A percentile compares a stretch with the other conserved stretches of the same genome.
phyloP scores from a whole-genome alignment of 371 early-diverging fungal species.

The Rhizopus arrhizus region DNA sequence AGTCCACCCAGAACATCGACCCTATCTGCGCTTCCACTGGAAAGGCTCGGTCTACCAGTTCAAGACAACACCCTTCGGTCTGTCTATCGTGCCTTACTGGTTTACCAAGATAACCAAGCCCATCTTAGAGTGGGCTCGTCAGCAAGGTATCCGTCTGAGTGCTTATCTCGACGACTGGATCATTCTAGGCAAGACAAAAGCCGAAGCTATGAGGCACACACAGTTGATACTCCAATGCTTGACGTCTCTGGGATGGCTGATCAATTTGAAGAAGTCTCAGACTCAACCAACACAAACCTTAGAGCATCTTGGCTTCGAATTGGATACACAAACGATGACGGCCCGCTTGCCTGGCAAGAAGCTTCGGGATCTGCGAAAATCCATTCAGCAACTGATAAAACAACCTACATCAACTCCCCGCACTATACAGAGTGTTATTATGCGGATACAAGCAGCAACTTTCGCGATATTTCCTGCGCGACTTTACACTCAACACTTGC shows the following conservation, averaged over 20 bases:
- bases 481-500: constrained; percentile 13
- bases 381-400: constrained; percentile 7
- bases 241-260: constrained; percentile 6
- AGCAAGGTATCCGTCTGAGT: constrained; percentile 18
- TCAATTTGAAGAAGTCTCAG: constrained; percentile 14
- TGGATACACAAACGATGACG: constrained; percentile 27
- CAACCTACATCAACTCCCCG: constrained; percentile 1
- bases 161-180: constrained; percentile 19
- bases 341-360: constrained; percentile 4
- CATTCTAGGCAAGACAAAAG: constrained; percentile 1
- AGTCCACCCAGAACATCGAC: constrained; percentile 22
- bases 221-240: neutral
- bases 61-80: constrained; percentile 34
- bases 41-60: constrained; percentile 23
- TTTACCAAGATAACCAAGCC: constrained; percentile 33
- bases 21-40: constrained; percentile 31
- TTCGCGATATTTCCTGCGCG: constrained; percentile 19
- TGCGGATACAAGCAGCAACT: constrained; percentile 17
- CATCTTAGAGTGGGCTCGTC: constrained; percentile 27
- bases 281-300: constrained; percentile 7
- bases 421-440: constrained; percentile 13
- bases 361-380: constrained; percentile 25
- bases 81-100: constrained; percentile 31
- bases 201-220: constrained; percentile 8
- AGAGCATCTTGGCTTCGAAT: constrained; percentile 10